A percentile compares a stretch with the other conserved stretches of the same genome.
These are phyloP conservation scores for Chaetomium sp. DNA, from an alignment of 2,329 filamentous ascomycete genomes.

Conservation along the genomic window DNA sequence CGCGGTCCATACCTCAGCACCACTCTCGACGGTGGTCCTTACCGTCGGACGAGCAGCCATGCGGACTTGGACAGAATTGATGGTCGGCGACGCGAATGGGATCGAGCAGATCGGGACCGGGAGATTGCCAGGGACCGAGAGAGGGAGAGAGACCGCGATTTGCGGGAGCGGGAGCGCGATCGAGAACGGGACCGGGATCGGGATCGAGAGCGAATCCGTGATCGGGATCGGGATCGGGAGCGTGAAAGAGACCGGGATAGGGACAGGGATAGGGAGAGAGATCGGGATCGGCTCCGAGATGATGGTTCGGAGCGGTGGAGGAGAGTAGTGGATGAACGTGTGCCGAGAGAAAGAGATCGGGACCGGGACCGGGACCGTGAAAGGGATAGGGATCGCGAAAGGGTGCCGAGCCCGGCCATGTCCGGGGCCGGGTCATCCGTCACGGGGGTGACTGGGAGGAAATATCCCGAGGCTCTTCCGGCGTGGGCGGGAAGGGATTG, in stretches of 20 bases:
- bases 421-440: conserved; percentile 23
- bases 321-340: neutral
- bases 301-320: conserved; percentile 2
- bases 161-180: neutral
- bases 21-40: neutral
- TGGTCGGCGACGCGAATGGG: neutral
- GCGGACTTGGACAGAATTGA: conserved; percentile 5
- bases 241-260: conserved; percentile 14
- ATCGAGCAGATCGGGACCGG: neutral
- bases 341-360: conserved; percentile 25
- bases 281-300: conserved; percentile 25
- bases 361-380: conserved; percentile 33
- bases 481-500: too few species aligned
- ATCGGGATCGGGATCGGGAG: conserved; percentile 22
- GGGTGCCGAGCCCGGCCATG: conserved; percentile 29
- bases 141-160: neutral
- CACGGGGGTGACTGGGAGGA: conserved; percentile 32
- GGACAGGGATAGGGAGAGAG: conserved; percentile 31
- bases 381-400: conserved; percentile 30
- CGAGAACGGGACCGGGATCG: neutral
- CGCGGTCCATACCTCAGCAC: conserved; percentile 2
- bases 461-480: conserved; percentile 30
- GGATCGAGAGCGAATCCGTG: neutral
- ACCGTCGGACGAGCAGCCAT: conserved; percentile 10
- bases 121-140: neutral